phyloP scores from a whole-genome alignment of 345 rosid species.

The Mangifera indica region DNA sequence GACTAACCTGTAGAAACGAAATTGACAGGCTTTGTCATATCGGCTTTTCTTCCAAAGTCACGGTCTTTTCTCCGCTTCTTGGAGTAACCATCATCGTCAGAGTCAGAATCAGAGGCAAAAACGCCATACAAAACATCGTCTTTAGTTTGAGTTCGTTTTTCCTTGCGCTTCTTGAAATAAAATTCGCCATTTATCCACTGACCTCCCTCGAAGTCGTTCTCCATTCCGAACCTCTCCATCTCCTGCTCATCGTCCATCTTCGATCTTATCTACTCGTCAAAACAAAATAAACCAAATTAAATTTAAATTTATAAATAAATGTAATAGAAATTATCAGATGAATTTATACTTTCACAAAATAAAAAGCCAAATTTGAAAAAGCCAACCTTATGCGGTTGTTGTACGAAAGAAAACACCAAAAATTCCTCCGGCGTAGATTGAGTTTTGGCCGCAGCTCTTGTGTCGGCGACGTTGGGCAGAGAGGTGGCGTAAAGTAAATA shows the following conservation, averaged over 20 bases:
- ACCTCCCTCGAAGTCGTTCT: slow-evolving; percentile 82
- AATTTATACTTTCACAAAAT: too few relatives aligned
- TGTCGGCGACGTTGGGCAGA: too few relatives aligned
- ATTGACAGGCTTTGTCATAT: slow-evolving; percentile 75
- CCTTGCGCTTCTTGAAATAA: slow-evolving; percentile 54
- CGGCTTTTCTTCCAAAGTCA: slow-evolving; percentile 48
- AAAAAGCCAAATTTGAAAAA: too few relatives aligned
- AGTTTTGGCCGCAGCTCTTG: too few relatives aligned
- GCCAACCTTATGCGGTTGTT: too few relatives aligned
- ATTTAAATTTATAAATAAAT: too few relatives aligned
- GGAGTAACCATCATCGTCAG: slow-evolving; percentile 48
- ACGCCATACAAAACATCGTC: slow-evolving; percentile 65
- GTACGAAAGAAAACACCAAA: too few relatives aligned
- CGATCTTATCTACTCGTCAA: too few relatives aligned
- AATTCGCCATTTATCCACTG: slow-evolving; percentile 75
- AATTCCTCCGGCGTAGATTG: too few relatives aligned
- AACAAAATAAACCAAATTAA: neutral
- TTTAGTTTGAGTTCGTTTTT: slow-evolving; percentile 70
- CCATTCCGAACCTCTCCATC: slow-evolving; percentile 82
- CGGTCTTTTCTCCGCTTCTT: slow-evolving; percentile 53
- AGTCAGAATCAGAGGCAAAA: slow-evolving; percentile 60
- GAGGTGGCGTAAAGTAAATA: too few relatives aligned
- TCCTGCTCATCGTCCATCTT: slow-evolving; percentile 83
- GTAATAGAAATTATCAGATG: too few relatives aligned
- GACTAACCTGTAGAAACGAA: slow-evolving; percentile 56